phyloP scores from a whole-genome alignment of 257 asterid genomes.

The Solanum appendiculatum region DNA sequence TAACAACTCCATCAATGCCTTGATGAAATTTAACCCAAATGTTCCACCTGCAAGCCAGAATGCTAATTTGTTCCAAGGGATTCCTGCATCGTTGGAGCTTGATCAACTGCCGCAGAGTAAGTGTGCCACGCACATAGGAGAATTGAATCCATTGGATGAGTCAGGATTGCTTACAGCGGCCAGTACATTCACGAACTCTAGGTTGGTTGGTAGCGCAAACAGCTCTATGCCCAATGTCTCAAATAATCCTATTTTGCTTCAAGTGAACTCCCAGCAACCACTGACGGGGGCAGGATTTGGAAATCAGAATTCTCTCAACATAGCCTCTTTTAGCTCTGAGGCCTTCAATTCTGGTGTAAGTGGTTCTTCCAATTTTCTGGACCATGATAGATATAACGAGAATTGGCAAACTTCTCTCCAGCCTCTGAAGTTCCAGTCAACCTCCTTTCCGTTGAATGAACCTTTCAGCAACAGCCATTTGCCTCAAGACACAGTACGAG shows the following conservation, averaged over 20 bases:
- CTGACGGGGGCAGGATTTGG: constrained; percentile 33
- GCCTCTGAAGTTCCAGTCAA: constrained; percentile 29
- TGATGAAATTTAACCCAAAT: constrained; percentile 39
- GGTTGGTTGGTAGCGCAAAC: constrained; percentile 27
- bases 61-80: constrained; percentile 41
- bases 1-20: constrained; percentile 29
- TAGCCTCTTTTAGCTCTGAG: constrained; percentile 39
- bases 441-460: constrained; percentile 31
- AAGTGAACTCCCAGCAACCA: constrained; percentile 39
- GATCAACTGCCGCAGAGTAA: constrained; percentile 50
- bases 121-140: constrained; percentile 10
- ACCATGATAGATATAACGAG: constrained; percentile 36
- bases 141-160: constrained; percentile 28
- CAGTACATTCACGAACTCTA: constrained; percentile 24
- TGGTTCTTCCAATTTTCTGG: constrained; percentile 40
- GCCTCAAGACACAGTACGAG: constrained; percentile 30
- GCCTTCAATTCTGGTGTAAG: constrained; percentile 23
- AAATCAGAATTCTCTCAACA: constrained; percentile 27
- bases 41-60: constrained; percentile 32
- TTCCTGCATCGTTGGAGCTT: constrained; percentile 42
- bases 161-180: constrained; percentile 25
- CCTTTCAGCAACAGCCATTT: constrained; percentile 31
- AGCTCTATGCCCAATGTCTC: constrained; percentile 22
- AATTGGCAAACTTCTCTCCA: constrained; percentile 38
- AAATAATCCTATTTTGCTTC: constrained; percentile 27